phyloP scores from a whole-genome alignment of 768 basidiomycete species.

The Mycena maculata region DNA sequence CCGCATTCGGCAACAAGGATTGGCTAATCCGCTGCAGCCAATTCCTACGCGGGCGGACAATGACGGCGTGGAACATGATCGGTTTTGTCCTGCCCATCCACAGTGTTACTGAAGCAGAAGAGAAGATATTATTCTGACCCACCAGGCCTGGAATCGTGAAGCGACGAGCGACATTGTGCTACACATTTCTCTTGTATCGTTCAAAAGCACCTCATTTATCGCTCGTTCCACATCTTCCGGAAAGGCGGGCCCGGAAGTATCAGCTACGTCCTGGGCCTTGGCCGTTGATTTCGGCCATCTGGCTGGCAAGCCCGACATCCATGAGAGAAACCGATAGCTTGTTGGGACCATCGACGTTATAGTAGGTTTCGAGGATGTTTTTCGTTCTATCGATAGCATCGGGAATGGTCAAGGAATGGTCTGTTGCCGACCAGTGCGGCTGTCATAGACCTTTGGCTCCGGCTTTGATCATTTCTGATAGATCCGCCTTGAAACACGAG shows the following conservation, averaged over 20 bases:
- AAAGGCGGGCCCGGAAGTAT: neutral
- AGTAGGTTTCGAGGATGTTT: no score
- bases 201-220: conserved; percentile 2
- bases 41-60: conserved; percentile 3
- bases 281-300: no score
- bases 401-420: no score
- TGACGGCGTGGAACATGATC: conserved; percentile 1
- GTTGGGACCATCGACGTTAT: no score
- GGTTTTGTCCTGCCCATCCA: conserved; percentile 6
- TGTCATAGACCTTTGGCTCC: no score
- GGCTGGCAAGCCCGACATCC: no score
- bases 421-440: no score
- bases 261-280: no score
- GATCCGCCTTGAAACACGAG: no score
- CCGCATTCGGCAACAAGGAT: conserved; percentile 4
- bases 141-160: conserved; percentile 13
- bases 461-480: no score
- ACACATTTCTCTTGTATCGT: neutral
- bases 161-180: conserved; percentile 11
- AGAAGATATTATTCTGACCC: neutral
- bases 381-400: no score
- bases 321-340: no score
- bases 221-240: conserved; percentile 11
- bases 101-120: neutral
- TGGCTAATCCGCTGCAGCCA: conserved; percentile 8